Conservation (phyloP, 2,329 filamentous ascomycete species). For the Leptodontidium sp. region DNA sequence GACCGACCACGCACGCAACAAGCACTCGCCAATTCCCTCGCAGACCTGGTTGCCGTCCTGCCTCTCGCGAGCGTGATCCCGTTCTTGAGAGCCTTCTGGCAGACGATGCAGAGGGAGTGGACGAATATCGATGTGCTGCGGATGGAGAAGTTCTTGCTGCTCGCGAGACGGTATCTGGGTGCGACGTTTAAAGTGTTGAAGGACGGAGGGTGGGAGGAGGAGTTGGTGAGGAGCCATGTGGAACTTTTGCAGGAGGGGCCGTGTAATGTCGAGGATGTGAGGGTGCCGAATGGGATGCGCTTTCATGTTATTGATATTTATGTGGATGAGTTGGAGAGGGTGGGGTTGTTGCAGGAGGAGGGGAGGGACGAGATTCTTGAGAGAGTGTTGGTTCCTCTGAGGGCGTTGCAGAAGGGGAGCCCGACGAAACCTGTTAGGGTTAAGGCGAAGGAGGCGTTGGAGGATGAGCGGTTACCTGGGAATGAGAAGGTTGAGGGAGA, state of each 20-base stretch:
- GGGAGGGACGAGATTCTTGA: constrained; percentile 49
- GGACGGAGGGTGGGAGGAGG: constrained; percentile 48
- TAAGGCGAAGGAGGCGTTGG: constrained; percentile 73
- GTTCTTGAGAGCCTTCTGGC: constrained; percentile 73
- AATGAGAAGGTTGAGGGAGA: constrained; percentile 55
- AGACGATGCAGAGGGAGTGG: constrained; percentile 74
- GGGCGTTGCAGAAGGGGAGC: constrained; percentile 56
- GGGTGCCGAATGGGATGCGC: constrained; percentile 81
- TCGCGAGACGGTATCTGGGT: constrained; percentile 80
- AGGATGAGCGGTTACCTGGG: constrained; percentile 76
- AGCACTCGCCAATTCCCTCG: constrained; percentile 79
- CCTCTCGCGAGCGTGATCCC: constrained; percentile 53
- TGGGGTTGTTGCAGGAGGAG: constrained; percentile 57
- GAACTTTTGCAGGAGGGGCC: constrained; percentile 55
- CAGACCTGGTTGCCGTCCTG: constrained; percentile 70
- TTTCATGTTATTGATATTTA: constrained; percentile 91
- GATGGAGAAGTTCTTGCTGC: constrained; percentile 91
- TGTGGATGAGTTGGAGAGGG: constrained; percentile 86
- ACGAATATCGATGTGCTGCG: constrained; percentile 75
- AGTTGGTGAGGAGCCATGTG: constrained; percentile 53
- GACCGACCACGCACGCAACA: constrained; percentile 91
- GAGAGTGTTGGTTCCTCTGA: constrained; percentile 53
- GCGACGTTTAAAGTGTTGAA: constrained; percentile 66
- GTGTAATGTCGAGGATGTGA: constrained; percentile 52
- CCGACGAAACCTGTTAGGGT: constrained; percentile 76